Evolutionary conservation across 176 grass and related monocot genomes (phyloP), one percentile per base, ranked within the genome.

Genomic region (Stipa capillata): DNA sequence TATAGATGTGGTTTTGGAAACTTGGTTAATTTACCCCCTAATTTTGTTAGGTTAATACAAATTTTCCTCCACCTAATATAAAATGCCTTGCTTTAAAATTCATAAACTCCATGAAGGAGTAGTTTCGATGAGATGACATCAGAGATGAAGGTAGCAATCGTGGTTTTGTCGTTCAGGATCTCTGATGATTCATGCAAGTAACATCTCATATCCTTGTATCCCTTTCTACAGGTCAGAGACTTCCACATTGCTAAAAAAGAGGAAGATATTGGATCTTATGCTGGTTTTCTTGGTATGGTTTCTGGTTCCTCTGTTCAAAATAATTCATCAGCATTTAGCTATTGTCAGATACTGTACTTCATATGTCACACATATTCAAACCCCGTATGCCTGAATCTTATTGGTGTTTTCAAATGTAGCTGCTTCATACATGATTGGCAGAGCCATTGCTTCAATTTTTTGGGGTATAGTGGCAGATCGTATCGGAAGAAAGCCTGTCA

Each of bases 211-310:
- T 72, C 7, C 16, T 8, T 36, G 2, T 54, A 9, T 21, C 21
- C 15, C 14, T 55, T 35, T 31, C 35, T 9, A 68, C 23, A 90
- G 89, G 40, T 90, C 56, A 79, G 52, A 33, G 89, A 90, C 37
- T 80, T 90, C 43, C 42, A 83, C 48, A 25, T 90, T 47, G 80
- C 89, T 24, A 37, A 84, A 87, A 75, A 15, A 71, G 89, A 97
- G 78, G 89, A 87, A 47, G 84, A 90, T 17, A 90, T 90, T 72
- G 89, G 89, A 33, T 90, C 74, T 42, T 90, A 90, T 64, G 84
- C 84, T 70, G 89, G 89, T 54, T 90, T 90, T 80, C 80, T 90
- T 76, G 80, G 80, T 90, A 84, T 49, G 11, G 3, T 69, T 79
- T 71, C 17, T 29, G 3, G 0, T 44, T 60, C 36, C 59, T 8